Evolutionary conservation across 2,329 filamentous ascomycete genomes (phyloP).

Genomic region (Aspergillus niger): DNA sequence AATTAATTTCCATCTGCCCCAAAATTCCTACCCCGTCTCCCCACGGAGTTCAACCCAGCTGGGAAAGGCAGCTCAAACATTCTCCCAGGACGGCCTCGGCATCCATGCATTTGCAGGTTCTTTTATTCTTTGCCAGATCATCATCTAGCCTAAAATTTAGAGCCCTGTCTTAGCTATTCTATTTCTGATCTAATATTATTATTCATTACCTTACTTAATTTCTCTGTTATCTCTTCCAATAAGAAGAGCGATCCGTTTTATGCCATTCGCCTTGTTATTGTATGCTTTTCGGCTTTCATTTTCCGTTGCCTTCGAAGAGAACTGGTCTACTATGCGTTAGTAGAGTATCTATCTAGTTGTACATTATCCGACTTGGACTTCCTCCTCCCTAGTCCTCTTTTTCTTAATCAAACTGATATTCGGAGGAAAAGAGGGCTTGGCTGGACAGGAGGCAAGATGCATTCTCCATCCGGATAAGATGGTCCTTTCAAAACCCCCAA

Average conservation of each 20-base stretch:
- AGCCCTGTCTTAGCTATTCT: neutral
- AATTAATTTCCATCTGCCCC: too few relatives aligned
- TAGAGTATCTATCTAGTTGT: too few relatives aligned
- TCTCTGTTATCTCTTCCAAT: neutral
- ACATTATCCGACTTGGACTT: too few relatives aligned
- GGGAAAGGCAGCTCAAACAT: neutral
- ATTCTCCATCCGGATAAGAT: neutral
- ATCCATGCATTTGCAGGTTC: too few relatives aligned
- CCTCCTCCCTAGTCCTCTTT: neutral
- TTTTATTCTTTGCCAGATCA: neutral
- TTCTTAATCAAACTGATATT: neutral
- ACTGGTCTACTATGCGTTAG: too few relatives aligned
- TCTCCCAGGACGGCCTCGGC: too few relatives aligned
- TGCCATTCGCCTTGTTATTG: neutral
- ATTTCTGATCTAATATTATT: neutral
- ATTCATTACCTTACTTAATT: neutral
- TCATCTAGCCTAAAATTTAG: neutral
- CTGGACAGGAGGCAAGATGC: neutral
- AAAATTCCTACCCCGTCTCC: neutral
- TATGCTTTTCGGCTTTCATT: too few relatives aligned
- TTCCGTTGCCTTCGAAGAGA: too few relatives aligned
- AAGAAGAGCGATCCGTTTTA: neutral
- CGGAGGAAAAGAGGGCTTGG: constrained; percentile 1
- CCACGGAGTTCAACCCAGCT: neutral
- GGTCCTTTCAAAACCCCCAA: neutral